A percentile compares a stretch with the other conserved stretches of the same genome.
Conservation (phyloP, 129 eudicot genomes). For the Oenanthe sinensis region DNA sequence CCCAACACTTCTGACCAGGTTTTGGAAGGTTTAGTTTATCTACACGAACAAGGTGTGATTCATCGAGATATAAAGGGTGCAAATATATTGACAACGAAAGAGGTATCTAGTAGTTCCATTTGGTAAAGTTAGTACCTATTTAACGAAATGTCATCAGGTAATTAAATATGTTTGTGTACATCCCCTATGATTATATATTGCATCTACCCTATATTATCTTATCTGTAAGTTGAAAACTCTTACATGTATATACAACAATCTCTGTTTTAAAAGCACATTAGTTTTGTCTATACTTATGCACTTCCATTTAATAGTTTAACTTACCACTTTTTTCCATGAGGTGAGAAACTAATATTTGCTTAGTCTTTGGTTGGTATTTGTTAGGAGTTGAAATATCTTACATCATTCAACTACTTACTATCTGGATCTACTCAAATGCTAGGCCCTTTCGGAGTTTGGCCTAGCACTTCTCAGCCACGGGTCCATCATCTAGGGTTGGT, state of each 20-base stretch:
- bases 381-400: not conserved
- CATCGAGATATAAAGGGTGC: conserved; percentile 99
- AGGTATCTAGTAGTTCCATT: conserved; percentile 28
- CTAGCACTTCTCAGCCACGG: too few species aligned
- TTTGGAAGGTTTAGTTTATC: conserved; percentile 93
- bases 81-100: conserved; percentile 92
- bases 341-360: not conserved
- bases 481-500: too few species aligned
- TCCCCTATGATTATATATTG: not conserved
- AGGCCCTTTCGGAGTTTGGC: too few species aligned
- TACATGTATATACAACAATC: too few species aligned
- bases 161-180: not conserved
- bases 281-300: not conserved
- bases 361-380: not conserved
- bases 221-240: not conserved
- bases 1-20: conserved; percentile 37
- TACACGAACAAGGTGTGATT: conserved; percentile 97
- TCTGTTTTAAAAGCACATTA: too few species aligned
- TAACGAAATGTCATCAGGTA: not conserved
- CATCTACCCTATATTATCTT: not conserved
- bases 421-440: too few species aligned
- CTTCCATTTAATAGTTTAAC: not conserved
- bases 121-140: not conserved
- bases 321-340: not conserved
- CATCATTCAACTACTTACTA: too few species aligned